Base-by-base conservation (phyloP, 208 protist species). In the Hexamita inflata region DNA sequence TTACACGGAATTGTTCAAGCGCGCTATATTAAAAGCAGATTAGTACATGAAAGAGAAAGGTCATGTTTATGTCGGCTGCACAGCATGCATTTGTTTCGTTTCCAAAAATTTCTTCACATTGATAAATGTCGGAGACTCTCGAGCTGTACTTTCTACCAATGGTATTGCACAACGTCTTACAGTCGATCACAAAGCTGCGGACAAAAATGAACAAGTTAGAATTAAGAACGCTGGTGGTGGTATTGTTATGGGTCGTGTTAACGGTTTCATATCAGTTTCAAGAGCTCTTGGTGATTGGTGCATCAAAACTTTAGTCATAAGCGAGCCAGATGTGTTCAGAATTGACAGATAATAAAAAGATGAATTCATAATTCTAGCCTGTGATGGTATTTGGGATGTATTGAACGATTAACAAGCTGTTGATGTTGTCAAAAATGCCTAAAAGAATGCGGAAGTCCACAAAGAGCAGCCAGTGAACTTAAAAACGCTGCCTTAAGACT, bases 321-420 rank as follows among this genome's bases (percentile, higher is more conserved):
- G 74, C 15, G 75, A 66, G 45, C 53, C 74, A 9, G 34, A 77
- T 15, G 42, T 79, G 28, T 59, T 30, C 1, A 57, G 26, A 24
- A n/a, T 62, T 61, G 39, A 35, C 28, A 77, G 24, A 30, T 32
- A 35, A 19, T 15, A 41, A 0, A 60, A 11, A 26, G 78, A 83
- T 59, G 74, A 82, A 34, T 84, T 81, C 66, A 30, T 88, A 28
- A 85, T 88, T 45, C n/a, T 88, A 7, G 85, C 81, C 28, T 88
- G 85, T 58, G 85, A 88, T 58, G 85, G 85, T 70, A 61, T 88
- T n/a, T 88, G 85, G 85, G 83, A 86, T 70, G 53, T 86, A 0
- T 1, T 86, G 38, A 67, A 58, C 19, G 83, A 86, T 62, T 28
- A 82, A 45, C 30, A 82, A 60, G 78, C 42, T 39, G 78, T 59